phyloP scores from a whole-genome alignment of 345 rosid genomes.

The Eutrema heterophyllum region DNA sequence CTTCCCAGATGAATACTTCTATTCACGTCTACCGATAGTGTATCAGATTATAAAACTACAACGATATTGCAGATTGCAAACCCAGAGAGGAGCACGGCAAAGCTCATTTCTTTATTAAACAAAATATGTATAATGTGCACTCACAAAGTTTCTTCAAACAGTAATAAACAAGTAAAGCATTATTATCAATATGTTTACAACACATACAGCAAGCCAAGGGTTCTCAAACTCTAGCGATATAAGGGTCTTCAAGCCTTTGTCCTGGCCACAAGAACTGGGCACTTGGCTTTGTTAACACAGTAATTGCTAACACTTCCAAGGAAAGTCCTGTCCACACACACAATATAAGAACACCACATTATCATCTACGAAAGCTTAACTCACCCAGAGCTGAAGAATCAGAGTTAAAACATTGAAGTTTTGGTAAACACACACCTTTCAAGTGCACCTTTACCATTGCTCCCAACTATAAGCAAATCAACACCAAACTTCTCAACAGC shows the following conservation, averaged over 20 bases:
- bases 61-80: not conserved
- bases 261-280: slow-evolving; percentile 54
- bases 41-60: not conserved
- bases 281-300: slow-evolving; percentile 44
- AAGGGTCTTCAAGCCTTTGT: slow-evolving; percentile 20
- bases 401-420: not conserved
- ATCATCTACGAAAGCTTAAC: not conserved
- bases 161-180: not conserved
- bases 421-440: slow-evolving; percentile 38
- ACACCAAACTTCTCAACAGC: slow-evolving; percentile 51
- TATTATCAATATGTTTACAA: slow-evolving; percentile 4
- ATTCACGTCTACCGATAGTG: slow-evolving; percentile 64
- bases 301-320: slow-evolving; percentile 51
- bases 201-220: not conserved
- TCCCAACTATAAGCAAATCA: slow-evolving; percentile 48
- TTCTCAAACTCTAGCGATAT: not conserved
- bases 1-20: slow-evolving; percentile 64
- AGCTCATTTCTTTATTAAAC: slow-evolving; percentile 1
- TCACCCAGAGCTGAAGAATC: too few species aligned
- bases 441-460: slow-evolving; percentile 30
- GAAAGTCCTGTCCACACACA: slow-evolving; percentile 25
- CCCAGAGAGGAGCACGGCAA: not conserved
- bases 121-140: not conserved
- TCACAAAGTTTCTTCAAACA: slow-evolving; percentile 4
- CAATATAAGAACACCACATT: not conserved